These are phyloP conservation scores for Geranium incanum DNA, from an alignment of 441 rosid species.

Conservation along the genomic window DNA sequence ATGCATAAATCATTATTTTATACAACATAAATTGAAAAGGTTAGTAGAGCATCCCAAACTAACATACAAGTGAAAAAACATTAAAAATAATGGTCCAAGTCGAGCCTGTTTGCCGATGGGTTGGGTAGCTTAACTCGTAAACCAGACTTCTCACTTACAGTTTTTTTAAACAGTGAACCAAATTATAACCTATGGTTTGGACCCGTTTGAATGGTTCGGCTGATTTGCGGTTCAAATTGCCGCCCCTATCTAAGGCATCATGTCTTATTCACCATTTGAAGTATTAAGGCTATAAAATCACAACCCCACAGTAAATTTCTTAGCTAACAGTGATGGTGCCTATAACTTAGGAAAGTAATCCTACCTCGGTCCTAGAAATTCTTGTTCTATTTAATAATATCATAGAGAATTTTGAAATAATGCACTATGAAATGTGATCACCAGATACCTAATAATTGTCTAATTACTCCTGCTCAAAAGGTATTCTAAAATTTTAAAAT, in stretches of 20 bases:
- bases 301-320: neutral
- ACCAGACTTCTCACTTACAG: too few species aligned
- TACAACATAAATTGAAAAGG: too few species aligned
- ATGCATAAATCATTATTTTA: too few species aligned
- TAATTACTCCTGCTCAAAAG: neutral
- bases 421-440: conserved; percentile 3
- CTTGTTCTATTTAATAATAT: neutral
- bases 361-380: neutral
- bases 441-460: neutral
- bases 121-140: too few species aligned
- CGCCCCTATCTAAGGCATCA: neutral
- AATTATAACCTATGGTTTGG: too few species aligned
- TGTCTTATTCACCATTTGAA: neutral
- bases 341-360: neutral
- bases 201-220: too few species aligned
- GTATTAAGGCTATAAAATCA: neutral
- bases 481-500: conserved; percentile 1
- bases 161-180: too few species aligned
- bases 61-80: too few species aligned
- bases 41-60: too few species aligned
- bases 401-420: neutral
- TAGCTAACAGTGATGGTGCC: neutral
- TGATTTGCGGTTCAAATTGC: neutral
- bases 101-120: too few species aligned
- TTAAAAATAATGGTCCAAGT: too few species aligned